Evolutionary conservation across 2,329 filamentous ascomycete species (phyloP).

Genomic region (Apiospora saccharicola): DNA sequence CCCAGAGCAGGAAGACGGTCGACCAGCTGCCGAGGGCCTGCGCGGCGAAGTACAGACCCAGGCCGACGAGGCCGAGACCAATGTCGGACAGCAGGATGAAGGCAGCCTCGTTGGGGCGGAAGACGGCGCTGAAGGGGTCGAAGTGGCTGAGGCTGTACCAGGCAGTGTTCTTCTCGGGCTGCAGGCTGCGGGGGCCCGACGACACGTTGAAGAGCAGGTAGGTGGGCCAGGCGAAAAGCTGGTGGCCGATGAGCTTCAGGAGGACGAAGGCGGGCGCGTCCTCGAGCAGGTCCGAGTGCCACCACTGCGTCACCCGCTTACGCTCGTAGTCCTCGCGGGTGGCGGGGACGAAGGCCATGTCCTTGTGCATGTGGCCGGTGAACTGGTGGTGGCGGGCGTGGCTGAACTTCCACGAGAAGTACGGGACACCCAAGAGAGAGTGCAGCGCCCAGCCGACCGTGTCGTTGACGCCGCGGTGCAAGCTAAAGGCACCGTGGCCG

Average conservation of each 20-base stretch:
- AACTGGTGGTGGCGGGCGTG: slow-evolving; percentile 75
- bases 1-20: slow-evolving; percentile 66
- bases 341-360: slow-evolving; percentile 69
- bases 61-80: slow-evolving; percentile 60
- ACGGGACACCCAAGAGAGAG: slow-evolving; percentile 71
- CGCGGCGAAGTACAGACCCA: slow-evolving; percentile 59
- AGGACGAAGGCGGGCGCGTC: slow-evolving; percentile 67
- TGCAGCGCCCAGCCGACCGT: slow-evolving; percentile 70
- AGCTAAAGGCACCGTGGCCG: slow-evolving; percentile 74
- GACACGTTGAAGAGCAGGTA: slow-evolving; percentile 69
- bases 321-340: slow-evolving; percentile 48
- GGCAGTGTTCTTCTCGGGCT: slow-evolving; percentile 52
- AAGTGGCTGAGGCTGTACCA: slow-evolving; percentile 64
- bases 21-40: slow-evolving; percentile 54
- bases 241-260: slow-evolving; percentile 64
- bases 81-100: slow-evolving; percentile 67
- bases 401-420: slow-evolving; percentile 76
- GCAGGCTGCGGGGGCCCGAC: slow-evolving; percentile 56
- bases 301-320: slow-evolving; percentile 35
- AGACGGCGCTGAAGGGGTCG: slow-evolving; percentile 67
- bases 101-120: slow-evolving; percentile 62
- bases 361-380: slow-evolving; percentile 72
- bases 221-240: slow-evolving; percentile 69
- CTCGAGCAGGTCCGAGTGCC: slow-evolving; percentile 62
- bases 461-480: slow-evolving; percentile 63